Base-by-base conservation (phyloP, 2,329 filamentous ascomycete genomes). In the Furcasterigmium furcatum region DNA sequence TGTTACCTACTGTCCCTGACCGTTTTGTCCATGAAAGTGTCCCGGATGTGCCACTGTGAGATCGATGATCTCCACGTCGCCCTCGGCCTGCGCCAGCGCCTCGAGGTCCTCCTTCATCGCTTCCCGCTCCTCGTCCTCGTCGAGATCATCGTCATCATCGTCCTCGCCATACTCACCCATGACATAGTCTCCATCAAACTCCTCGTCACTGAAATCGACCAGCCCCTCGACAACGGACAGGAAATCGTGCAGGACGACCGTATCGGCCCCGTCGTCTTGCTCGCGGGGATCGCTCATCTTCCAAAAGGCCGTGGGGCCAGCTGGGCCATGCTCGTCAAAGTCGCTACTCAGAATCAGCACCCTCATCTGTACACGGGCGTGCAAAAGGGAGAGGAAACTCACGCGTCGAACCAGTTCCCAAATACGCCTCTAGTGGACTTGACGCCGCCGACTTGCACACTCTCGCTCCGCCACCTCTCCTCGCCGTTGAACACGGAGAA, bases 381-480 rank as follows among this genome's bases (percentile, higher is more conserved):
- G 24, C 7, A 27, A 27, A 12, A 12, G 24, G 19, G 16, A 21
- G 21, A 7, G 10, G n/a, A 9, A 21, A 57, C 69, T 49, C 67
- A 83, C 80, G 82, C 84, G 55, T 89, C 86, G 56, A 90, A 91
- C 88, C 88, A 92, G 43, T 81, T 84, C 1, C 88, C 87, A 2
- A 90, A 58, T 0, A 90, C 80, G 1, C 87, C 87, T 8, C 86
- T 74, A 7, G 77, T 80, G 6, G 83, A 84, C 41, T 70, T 66
- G 2, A 81, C 55, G 0, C 87, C 88, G 10, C 87, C 87, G 5
- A 91, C 64, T 62, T 92, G 88, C 6, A 91, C 72, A 9, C 85
- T 80, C 65, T 92, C 88, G 56, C 82, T 87, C n/a, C 80, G 76
- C 88, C 87, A 91, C 19, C 85, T 71, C 56, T 87, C 82, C 52